A percentile compares a stretch with the other conserved stretches of the same genome.
phyloP scores from a whole-genome alignment of 345 rosid species.

The Durio zibethinus region DNA sequence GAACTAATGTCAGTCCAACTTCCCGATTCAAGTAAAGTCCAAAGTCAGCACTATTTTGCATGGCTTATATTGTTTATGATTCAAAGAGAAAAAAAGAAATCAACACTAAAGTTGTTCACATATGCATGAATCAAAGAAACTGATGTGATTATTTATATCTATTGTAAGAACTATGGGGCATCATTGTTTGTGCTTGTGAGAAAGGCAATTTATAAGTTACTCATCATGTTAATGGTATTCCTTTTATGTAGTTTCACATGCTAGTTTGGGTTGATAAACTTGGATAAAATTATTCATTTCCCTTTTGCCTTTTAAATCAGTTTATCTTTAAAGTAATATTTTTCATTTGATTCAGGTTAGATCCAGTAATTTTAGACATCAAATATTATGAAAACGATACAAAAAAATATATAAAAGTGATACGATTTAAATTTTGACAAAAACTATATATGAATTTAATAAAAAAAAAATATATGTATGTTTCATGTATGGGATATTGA shows the following conservation, averaged over 20 bases:
- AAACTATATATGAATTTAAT: too few relatives aligned
- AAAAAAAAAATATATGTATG: too few relatives aligned
- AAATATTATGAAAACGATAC: too few relatives aligned
- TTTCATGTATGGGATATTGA: too few relatives aligned
- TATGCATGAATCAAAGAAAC: not conserved
- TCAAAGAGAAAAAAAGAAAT: not conserved
- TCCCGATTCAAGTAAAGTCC: not conserved
- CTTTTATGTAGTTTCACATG: not conserved
- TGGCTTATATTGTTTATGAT: not conserved
- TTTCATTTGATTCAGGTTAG: too few relatives aligned
- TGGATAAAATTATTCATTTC: too few relatives aligned
- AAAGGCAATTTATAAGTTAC: not conserved
- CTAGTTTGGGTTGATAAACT: not conserved
- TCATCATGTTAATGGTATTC: not conserved
- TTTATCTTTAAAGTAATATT: too few relatives aligned
- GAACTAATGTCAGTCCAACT: slow-evolving; percentile 30
- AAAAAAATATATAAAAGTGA: too few relatives aligned
- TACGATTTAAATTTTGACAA: too few relatives aligned
- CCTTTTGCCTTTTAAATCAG: too few relatives aligned
- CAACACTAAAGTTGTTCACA: not conserved
- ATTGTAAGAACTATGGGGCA: not conserved
- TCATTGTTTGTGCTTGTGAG: not conserved
- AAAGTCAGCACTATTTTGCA: not conserved
- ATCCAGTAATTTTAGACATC: too few relatives aligned
- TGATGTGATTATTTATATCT: not conserved